These are phyloP conservation scores for Microbotryum saponariae DNA, from an alignment of 1,284 basidiomycete species.

Conservation along the genomic window DNA sequence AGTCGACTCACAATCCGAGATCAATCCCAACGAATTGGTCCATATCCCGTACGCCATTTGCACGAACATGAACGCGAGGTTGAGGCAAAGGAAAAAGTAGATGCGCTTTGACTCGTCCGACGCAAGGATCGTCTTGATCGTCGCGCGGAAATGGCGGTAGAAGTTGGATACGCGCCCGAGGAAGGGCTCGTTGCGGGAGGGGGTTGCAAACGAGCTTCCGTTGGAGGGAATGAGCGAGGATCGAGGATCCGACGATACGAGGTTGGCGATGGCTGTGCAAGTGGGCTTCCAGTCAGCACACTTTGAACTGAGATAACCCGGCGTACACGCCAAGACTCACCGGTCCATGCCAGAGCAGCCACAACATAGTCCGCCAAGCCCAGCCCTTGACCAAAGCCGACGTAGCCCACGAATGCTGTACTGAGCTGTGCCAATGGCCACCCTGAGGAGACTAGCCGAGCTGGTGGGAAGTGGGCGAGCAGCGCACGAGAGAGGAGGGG, in stretches of 20 bases:
- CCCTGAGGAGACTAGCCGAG: constrained; percentile 13
- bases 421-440: constrained; percentile 27
- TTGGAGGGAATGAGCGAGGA: constrained; percentile 17
- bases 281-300: not conserved
- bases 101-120: constrained; percentile 90
- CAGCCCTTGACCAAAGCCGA: constrained; percentile 27
- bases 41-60: constrained; percentile 73
- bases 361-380: constrained; percentile 21
- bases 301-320: too few species aligned
- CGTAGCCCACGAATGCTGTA: constrained; percentile 26
- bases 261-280: constrained; percentile 30
- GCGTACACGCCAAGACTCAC: constrained; percentile 10
- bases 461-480: constrained; percentile 22
- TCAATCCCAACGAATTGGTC: constrained; percentile 94
- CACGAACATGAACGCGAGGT: constrained; percentile 85
- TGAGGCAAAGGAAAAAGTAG: constrained; percentile 92
- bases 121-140: constrained; percentile 73
- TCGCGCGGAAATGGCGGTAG: constrained; percentile 34
- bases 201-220: not conserved
- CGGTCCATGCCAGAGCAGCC: constrained; percentile 27
- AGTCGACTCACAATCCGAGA: constrained; percentile 74
- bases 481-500: constrained; percentile 27
- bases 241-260: constrained; percentile 32
- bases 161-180: constrained; percentile 24
- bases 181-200: constrained; percentile 8